Evolutionary conservation across 163 green algal genomes (phyloP).

Genomic region (Scenedesmus sp.): DNA sequence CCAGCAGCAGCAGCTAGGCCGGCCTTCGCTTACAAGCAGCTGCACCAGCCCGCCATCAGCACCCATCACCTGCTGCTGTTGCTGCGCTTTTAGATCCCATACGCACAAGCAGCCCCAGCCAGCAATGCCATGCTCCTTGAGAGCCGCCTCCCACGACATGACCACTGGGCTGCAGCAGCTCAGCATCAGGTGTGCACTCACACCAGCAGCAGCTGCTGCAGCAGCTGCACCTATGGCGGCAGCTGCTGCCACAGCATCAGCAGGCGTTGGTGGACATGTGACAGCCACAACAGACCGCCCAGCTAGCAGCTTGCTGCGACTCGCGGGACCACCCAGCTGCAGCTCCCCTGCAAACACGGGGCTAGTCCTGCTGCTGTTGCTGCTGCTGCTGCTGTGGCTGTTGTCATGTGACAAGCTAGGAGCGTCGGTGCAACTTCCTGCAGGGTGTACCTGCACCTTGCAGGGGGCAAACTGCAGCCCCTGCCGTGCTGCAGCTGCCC

Average conservation of each 20-base stretch:
- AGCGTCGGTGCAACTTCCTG: neutral
- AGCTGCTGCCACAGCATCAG: constrained; percentile 1
- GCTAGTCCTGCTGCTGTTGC: constrained; percentile 31
- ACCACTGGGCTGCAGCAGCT: constrained; percentile 19
- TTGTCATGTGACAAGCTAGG: neutral
- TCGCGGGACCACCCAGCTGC: neutral
- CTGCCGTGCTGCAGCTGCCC: neutral
- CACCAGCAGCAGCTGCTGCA: neutral
- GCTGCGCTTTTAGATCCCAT: constrained; percentile 55
- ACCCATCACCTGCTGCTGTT: neutral
- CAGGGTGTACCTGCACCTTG: neutral
- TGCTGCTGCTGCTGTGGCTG: neutral
- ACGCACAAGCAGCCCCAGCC: constrained; percentile 51
- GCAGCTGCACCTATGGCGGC: neutral
- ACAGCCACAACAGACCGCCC: constrained; percentile 11
- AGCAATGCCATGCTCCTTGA: constrained; percentile 49
- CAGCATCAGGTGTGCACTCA: constrained; percentile 21
- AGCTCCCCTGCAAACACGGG: neutral
- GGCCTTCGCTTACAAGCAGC: constrained; percentile 68
- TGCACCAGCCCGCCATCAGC: constrained; percentile 10
- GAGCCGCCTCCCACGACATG: constrained; percentile 3
- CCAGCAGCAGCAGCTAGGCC: constrained; percentile 65
- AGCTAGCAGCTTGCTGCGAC: constrained; percentile 19
- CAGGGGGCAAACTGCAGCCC: constrained; percentile 4
- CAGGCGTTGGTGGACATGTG: neutral